These are phyloP conservation scores for Arxiozyma telluris DNA, from an alignment of 1,139 yeast genomes.

Conservation along the genomic window DNA sequence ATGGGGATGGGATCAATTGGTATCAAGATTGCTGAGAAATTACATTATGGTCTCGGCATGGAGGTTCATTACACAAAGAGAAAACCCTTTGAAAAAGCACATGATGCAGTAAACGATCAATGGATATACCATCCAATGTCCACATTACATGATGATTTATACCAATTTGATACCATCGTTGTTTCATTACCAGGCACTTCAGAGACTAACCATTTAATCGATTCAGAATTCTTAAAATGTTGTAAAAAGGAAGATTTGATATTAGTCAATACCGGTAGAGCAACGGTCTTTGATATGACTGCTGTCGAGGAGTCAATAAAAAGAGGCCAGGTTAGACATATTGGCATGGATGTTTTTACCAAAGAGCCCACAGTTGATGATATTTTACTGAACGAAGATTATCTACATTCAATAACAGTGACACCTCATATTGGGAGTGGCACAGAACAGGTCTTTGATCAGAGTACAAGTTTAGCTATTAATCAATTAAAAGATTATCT, in stretches of 20 bases:
- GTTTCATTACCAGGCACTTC: slow-evolving; percentile 62
- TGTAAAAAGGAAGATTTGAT: slow-evolving; percentile 43
- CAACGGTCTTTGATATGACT: slow-evolving; percentile 58
- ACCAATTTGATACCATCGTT: slow-evolving; percentile 46
- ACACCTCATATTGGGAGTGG: slow-evolving; percentile 80
- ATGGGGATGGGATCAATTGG: slow-evolving; percentile 80
- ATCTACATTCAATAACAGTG: slow-evolving; percentile 43
- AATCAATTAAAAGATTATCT: not conserved
- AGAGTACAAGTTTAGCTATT: slow-evolving; percentile 22
- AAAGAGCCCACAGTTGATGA: slow-evolving; percentile 64
- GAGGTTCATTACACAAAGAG: slow-evolving; percentile 57
- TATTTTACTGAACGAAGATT: slow-evolving; percentile 40
- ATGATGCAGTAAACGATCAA: slow-evolving; percentile 10
- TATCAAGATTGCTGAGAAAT: slow-evolving; percentile 47
- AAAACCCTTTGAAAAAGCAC: slow-evolving; percentile 25
- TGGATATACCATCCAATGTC: slow-evolving; percentile 37
- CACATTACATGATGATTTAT: slow-evolving; percentile 24
- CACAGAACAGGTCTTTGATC: slow-evolving; percentile 43
- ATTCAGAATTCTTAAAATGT: slow-evolving; percentile 38
- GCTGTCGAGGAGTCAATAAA: slow-evolving; percentile 50
- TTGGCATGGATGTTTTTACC: slow-evolving; percentile 76
- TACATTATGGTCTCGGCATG: slow-evolving; percentile 55
- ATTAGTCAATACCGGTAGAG: slow-evolving; percentile 75
- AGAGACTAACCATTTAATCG: slow-evolving; percentile 49
- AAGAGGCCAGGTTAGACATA: slow-evolving; percentile 54